Base-by-base conservation (phyloP, 345 rosid species). In the Salix caprea region DNA sequence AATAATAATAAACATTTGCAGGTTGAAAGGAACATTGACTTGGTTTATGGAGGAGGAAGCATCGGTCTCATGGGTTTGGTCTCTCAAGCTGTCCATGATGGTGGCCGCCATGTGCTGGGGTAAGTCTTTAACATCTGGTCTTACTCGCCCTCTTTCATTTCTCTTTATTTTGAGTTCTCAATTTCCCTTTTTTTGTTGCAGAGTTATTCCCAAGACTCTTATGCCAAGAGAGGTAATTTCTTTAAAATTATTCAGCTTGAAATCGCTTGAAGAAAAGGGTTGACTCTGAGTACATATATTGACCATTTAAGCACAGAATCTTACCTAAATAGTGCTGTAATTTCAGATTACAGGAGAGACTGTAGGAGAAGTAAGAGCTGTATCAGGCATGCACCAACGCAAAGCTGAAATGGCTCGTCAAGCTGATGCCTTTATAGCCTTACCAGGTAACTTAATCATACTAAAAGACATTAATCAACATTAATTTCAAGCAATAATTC, bases 351-450 rank as follows among this genome's bases (percentile, higher is more conserved):
- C 92, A 1, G 96, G 96, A 64, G 93, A 88, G 74, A 74, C 91
- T 0, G 86, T 88, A 0, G 94, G 96, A 39, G 96, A 91, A 83
- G 91, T 91, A 14, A 88, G 79, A 77, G 83, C 91, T 0, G 96
- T 90, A 10, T 90, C 91, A 13, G 91, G 86, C 42, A 91, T 91
- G 96, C 96, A 90, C 82, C 96, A 90, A 75, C 79, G 94, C 44
- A 88, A 91, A 79, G 96, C 96, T 19, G 92, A 91, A 83, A 91
- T 91, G 96, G 89, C 96, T 62, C 91, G 91, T 37, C 93, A 90
- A 71, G 93, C 96, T 24, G 96, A 91, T 72, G 93, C 96, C 10
- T 91, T 91, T 77, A 85, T 91, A 52, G 91, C 93, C 72, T 78
- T 91, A 60, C 96, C 96, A 65, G 95, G 94, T 87, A 40, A 71